Evolutionary conservation across 2,329 filamentous ascomycete species (phyloP).

Genomic region (Phyllosticta paracitricarpa): DNA sequence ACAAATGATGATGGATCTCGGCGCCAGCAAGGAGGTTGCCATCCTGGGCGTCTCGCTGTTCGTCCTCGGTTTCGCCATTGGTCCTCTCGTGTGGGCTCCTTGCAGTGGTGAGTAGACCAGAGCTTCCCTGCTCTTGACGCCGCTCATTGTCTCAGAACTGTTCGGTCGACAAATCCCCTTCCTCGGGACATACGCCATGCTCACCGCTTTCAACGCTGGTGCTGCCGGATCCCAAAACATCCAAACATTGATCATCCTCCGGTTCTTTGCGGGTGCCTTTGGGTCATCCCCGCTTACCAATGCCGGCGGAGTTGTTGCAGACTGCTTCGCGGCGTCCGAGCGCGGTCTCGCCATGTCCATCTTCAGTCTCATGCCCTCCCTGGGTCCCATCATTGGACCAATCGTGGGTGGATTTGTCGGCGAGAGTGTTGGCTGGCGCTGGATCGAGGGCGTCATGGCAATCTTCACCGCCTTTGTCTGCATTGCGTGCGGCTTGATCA

Average conservation of each 20-base stretch:
- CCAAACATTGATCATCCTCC: constrained; percentile 33
- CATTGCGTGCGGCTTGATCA: constrained; percentile 45
- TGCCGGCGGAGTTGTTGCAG: constrained; percentile 37
- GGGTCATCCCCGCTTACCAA: constrained; percentile 36
- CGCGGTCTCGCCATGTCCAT: constrained; percentile 14
- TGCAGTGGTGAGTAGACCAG: constrained; percentile 11
- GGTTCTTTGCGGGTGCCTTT: constrained; percentile 36
- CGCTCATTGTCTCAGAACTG: constrained; percentile 36
- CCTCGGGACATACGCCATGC: constrained; percentile 24
- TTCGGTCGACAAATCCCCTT: constrained; percentile 38
- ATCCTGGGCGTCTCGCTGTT: constrained; percentile 56
- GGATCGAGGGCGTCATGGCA: constrained; percentile 42
- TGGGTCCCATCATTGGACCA: constrained; percentile 15
- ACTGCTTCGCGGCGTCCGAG: constrained; percentile 32
- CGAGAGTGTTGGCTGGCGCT: constrained; percentile 18
- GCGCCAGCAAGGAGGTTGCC: constrained; percentile 41
- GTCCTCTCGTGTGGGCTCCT: constrained; percentile 55
- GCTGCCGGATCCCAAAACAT: constrained; percentile 36
- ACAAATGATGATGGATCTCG: constrained; percentile 47
- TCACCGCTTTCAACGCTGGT: constrained; percentile 33
- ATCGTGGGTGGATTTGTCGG: constrained; percentile 16
- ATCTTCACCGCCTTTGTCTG: constrained; percentile 33
- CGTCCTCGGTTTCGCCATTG: constrained; percentile 50
- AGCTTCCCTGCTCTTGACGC: not conserved
- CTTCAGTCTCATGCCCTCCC: constrained; percentile 14